phyloP scores from a whole-genome alignment of 2,329 filamentous ascomycete genomes.

The Zalaria sp. region DNA sequence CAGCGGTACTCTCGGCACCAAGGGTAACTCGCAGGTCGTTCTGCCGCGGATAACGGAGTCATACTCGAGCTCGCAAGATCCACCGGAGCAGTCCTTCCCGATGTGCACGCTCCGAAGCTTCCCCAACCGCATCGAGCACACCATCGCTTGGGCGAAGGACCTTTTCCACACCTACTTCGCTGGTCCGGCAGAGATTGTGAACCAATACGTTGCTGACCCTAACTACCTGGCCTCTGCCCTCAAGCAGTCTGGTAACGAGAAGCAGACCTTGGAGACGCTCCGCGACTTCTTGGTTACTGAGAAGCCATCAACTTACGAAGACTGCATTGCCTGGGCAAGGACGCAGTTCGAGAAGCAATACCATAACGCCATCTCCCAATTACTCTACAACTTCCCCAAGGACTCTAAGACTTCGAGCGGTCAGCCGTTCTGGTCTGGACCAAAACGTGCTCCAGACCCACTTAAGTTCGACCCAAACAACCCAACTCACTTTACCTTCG shows the following conservation, averaged over 20 bases:
- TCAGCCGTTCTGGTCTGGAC: slow-evolving; percentile 92
- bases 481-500: slow-evolving; percentile 73
- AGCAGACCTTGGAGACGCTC: slow-evolving; percentile 80
- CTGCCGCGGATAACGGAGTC: slow-evolving; percentile 86
- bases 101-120: slow-evolving; percentile 98
- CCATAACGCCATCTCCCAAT: slow-evolving; percentile 89
- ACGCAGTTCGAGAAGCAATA: slow-evolving; percentile 92
- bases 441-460: slow-evolving; percentile 87
- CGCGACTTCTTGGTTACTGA: slow-evolving; percentile 83
- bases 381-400: slow-evolving; percentile 94
- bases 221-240: slow-evolving; percentile 78
- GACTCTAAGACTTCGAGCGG: slow-evolving; percentile 79
- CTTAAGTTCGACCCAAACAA: slow-evolving; percentile 80
- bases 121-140: slow-evolving; percentile 96
- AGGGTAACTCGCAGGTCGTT: slow-evolving; percentile 95
- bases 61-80: slow-evolving; percentile 93
- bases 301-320: slow-evolving; percentile 82
- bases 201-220: slow-evolving; percentile 74
- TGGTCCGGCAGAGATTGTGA: slow-evolving; percentile 84
- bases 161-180: slow-evolving; percentile 91
- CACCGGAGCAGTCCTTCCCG: slow-evolving; percentile 94
- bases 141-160: slow-evolving; percentile 94
- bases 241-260: slow-evolving; percentile 90
- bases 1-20: slow-evolving; percentile 95
- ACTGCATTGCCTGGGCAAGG: slow-evolving; percentile 92